Conservation (phyloP, 2,329 filamentous ascomycete genomes). For the Sclerotinia trifoliorum region DNA sequence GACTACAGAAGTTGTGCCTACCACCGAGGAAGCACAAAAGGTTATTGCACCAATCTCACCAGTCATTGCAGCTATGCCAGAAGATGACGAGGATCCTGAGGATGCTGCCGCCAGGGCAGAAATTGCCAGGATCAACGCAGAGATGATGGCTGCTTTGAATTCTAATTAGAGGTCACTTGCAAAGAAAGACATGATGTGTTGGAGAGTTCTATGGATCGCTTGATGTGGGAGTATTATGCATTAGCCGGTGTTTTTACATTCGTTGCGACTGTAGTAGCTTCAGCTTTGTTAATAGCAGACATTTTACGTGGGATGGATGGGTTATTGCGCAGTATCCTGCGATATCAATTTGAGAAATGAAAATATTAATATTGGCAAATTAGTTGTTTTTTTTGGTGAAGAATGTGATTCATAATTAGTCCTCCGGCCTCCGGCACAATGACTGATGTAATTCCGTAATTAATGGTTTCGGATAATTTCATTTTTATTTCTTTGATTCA, state of each 20-base stretch:
- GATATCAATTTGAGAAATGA: conserved; percentile 21
- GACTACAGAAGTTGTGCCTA: neutral
- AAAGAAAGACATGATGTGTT: neutral
- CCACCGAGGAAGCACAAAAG: conserved; percentile 8
- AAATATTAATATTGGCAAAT: conserved; percentile 4
- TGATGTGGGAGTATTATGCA: conserved; percentile 5
- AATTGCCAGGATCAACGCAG: conserved; percentile 35
- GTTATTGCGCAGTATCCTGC: conserved; percentile 3
- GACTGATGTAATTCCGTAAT: neutral
- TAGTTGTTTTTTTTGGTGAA: neutral
- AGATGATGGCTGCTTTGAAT: conserved; percentile 29
- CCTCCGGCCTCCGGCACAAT: too few species aligned
- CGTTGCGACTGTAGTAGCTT: conserved; percentile 11
- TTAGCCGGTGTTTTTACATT: conserved; percentile 11
- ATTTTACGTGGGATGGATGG: neutral
- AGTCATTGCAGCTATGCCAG: neutral
- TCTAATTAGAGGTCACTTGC: neutral
- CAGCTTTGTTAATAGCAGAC: conserved; percentile 15
- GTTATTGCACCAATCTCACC: neutral
- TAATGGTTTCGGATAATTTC: neutral
- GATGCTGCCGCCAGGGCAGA: conserved; percentile 34
- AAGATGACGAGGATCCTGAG: conserved; percentile 30
- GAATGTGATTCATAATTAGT: neutral
- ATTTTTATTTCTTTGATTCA: neutral
- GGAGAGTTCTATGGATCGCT: neutral